phyloP scores from a whole-genome alignment of 192 early-diverging fungal species.

The Funneliformis geosporum region DNA sequence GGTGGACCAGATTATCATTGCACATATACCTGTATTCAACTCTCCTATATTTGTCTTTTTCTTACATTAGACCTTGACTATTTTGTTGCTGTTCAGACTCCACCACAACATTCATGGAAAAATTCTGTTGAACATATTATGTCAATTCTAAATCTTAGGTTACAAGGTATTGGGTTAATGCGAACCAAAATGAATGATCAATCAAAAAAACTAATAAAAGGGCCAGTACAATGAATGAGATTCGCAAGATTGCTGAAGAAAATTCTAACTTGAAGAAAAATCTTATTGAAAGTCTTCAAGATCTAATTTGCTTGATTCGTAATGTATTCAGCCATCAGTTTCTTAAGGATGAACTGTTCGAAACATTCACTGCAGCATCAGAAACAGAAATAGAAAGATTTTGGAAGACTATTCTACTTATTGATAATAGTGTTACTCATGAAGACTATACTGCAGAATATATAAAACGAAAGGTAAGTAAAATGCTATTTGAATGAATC shows the following conservation, averaged over 20 bases:
- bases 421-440: not conserved
- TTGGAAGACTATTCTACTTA: not conserved
- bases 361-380: not conserved
- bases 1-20: no score
- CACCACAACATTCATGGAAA: slow-evolving; percentile 1
- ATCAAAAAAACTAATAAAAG: slow-evolving; percentile 8
- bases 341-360: not conserved
- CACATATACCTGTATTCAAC: not conserved
- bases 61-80: not conserved
- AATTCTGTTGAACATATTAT: no score
- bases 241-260: not conserved
- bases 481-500: no score
- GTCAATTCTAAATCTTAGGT: no score
- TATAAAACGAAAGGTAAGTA: no score
- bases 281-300: not conserved
- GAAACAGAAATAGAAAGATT: slow-evolving; percentile 5
- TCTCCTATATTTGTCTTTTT: slow-evolving; percentile 6
- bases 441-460: no score
- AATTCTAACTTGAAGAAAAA: not conserved
- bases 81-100: not conserved
- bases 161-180: slow-evolving; percentile 3
- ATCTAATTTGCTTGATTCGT: not conserved
- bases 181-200: not conserved
- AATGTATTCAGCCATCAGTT: not conserved
- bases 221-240: no score